Conservation (phyloP, 2,329 filamentous ascomycete species). For the Aspergillus texensis region DNA sequence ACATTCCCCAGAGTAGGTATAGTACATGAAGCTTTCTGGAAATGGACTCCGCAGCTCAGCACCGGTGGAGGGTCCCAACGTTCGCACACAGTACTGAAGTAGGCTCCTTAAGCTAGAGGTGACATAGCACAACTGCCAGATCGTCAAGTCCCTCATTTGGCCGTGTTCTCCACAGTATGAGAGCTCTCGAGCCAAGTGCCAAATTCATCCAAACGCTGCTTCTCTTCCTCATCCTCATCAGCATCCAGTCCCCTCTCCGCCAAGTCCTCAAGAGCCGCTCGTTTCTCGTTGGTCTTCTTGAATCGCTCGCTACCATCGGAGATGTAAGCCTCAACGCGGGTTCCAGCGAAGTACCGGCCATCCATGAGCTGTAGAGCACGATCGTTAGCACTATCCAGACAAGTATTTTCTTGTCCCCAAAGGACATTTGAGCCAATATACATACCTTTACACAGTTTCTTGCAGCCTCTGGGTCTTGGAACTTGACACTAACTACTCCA, state of each 20-base stretch:
- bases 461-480: constrained; percentile 71
- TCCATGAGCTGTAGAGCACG: constrained; percentile 62
- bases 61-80: not conserved
- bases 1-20: not conserved
- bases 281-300: constrained; percentile 62
- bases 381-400: constrained; percentile 11
- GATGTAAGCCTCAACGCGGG: constrained; percentile 70
- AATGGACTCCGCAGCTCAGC: not conserved
- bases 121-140: not conserved
- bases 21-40: not conserved
- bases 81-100: not conserved
- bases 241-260: constrained; percentile 49
- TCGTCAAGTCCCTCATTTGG: constrained; percentile 21
- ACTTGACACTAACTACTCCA: constrained; percentile 84
- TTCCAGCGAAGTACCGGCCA: constrained; percentile 76
- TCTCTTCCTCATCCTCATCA: constrained; percentile 47
- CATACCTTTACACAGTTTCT: constrained; percentile 65
- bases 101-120: not conserved
- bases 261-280: constrained; percentile 47
- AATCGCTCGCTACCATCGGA: constrained; percentile 73
- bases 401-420: not conserved
- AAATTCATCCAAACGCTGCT: constrained; percentile 50
- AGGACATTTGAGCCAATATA: not conserved
- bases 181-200: constrained; percentile 50
- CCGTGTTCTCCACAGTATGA: constrained; percentile 26